Evolutionary conservation across 1,284 basidiomycete genomes (phyloP), one percentile per base, ranked within the genome.

Genomic region (Moniliophthora roreri): DNA sequence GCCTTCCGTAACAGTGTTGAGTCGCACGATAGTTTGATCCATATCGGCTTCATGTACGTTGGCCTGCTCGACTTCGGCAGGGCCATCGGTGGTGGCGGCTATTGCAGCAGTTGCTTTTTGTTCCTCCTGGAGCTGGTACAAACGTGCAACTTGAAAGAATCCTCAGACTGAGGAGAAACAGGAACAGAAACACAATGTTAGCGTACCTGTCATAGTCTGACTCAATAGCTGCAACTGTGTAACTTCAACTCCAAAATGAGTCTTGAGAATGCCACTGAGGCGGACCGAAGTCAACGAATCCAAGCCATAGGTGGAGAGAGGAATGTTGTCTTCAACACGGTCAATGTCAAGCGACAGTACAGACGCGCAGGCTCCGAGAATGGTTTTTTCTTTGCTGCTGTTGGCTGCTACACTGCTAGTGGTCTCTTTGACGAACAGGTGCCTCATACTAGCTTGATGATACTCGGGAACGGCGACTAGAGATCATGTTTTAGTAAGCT

Each of bases 41-140:
- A 46, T n/a, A 53, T 53, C 37, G 41, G 28, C 52, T 42, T 53
- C 36, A 42, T 53, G n/a, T 36, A 32, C 10, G 47, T 53, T 46
- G 44, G 44, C 7, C 16, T 32, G 44, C 16, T 46, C 44, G 26
- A 28, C 21, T 15, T 46, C 44, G 13, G 44, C 15, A 5, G 44
- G 24, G 18, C 24, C 3, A 23, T 46, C 24, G 24, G 24, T 13
- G 1, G 4, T 46, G 8, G 44, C n/a, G 24, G 44, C 13, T 9
- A 16, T 32, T 23, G 11, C 9, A 26, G 24, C 26, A 5, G 44
- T n/a, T 1, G 24, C 26, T 24, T 46, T 46, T 24, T 46, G 44
- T 46, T 46, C 44, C 18, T 46, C 44, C 7, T 46, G 44, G 24
- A 46, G 26, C 15, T 46, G 44, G 24, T 28, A 46, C 24, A 46